These are phyloP conservation scores for Ogataea pignaliae DNA, from an alignment of 805 yeast species.

Conservation along the genomic window DNA sequence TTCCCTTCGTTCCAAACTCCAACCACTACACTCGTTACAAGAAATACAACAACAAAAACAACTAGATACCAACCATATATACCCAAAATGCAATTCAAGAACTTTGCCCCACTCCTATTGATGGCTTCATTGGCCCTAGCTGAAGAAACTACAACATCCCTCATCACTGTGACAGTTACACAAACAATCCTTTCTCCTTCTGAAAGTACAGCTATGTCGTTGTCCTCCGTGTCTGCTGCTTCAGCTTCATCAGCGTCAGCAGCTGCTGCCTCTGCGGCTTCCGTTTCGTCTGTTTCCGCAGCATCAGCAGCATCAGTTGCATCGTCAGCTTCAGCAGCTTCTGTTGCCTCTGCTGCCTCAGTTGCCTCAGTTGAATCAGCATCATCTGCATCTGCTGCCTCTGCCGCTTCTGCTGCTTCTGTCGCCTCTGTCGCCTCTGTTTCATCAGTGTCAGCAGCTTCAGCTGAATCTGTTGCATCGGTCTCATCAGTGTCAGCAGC, in stretches of 20 bases:
- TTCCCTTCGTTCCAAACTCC: background rate
- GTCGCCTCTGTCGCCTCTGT: constrained; percentile 18
- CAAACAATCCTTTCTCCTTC: constrained; percentile 42
- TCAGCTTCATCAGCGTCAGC: constrained; percentile 9
- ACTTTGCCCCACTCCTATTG: constrained; percentile 21
- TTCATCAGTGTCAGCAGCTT: constrained; percentile 12
- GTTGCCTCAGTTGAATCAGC: constrained; percentile 9
- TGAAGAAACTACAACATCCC: constrained; percentile 37
- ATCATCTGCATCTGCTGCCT: constrained; percentile 3
- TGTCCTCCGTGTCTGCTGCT: constrained; percentile 21
- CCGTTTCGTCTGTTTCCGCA: constrained; percentile 6
- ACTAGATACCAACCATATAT: background rate
- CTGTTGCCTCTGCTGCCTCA: constrained; percentile 17
- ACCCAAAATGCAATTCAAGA: constrained; percentile 25
- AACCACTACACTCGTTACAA: background rate
- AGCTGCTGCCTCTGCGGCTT: background rate
- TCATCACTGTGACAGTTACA: constrained; percentile 43
- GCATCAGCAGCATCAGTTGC: constrained; percentile 7
- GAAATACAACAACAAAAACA: background rate
- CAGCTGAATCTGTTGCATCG: constrained; percentile 23
- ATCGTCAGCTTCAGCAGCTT: constrained; percentile 6
- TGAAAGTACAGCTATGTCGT: constrained; percentile 33
- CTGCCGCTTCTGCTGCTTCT: constrained; percentile 8
- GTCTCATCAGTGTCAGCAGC: constrained; percentile 18
- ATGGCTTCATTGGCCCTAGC: constrained; percentile 23